phyloP scores from a whole-genome alignment of 2,329 filamentous ascomycete genomes.

The Sarocladium oryzae region DNA sequence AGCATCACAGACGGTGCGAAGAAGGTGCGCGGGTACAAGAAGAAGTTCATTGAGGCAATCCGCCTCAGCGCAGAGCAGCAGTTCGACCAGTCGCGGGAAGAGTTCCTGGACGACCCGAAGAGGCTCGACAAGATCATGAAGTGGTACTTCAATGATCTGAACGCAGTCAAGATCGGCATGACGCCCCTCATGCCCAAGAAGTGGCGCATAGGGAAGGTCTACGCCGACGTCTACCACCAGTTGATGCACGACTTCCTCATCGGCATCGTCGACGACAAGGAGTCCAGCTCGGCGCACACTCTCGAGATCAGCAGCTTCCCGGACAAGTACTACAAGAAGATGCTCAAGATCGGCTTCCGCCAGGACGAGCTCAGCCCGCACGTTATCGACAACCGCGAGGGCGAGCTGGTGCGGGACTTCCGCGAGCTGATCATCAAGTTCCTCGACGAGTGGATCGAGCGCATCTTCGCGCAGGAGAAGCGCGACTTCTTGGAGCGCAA shows the following conservation, averaged over 20 bases:
- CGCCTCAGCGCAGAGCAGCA: conserved; percentile 65
- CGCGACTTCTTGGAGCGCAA: conserved; percentile 74
- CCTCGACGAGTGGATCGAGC: conserved; percentile 95
- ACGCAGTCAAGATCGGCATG: conserved; percentile 92
- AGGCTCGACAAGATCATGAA: conserved; percentile 80
- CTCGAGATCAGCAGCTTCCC: conserved; percentile 92
- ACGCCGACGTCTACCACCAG: conserved; percentile 82
- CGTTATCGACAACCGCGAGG: conserved; percentile 82
- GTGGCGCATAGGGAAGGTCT: conserved; percentile 92
- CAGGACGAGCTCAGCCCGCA: conserved; percentile 75
- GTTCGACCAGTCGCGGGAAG: conserved; percentile 63
- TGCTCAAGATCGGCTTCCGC: conserved; percentile 79
- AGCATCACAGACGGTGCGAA: conserved; percentile 92
- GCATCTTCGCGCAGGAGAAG: conserved; percentile 77
- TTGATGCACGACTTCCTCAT: conserved; percentile 94
- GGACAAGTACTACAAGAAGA: conserved; percentile 93
- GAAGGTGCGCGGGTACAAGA: conserved; percentile 90
- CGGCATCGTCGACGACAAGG: conserved; percentile 73
- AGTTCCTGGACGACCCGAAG: conserved; percentile 77
- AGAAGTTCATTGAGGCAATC: conserved; percentile 83
- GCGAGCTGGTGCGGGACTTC: conserved; percentile 89
- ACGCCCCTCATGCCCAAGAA: conserved; percentile 86
- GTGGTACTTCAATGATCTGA: conserved; percentile 98
- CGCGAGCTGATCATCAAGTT: conserved; percentile 90
- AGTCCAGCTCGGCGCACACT: conserved; percentile 79